These are phyloP conservation scores for Pistacia vera DNA, from an alignment of 345 rosid species.

Conservation along the genomic window DNA sequence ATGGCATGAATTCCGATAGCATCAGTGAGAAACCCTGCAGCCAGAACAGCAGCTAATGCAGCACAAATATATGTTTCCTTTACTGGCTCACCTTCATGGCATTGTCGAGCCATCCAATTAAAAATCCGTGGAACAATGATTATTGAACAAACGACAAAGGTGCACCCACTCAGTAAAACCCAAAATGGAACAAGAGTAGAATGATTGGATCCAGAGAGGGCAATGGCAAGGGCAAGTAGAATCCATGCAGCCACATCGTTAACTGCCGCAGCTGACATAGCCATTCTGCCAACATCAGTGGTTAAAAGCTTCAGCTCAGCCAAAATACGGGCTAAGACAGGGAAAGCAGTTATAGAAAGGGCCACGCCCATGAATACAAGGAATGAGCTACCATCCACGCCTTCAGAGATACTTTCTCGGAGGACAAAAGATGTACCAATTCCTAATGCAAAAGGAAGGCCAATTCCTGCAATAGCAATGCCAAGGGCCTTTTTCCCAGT, in stretches of 20 bases:
- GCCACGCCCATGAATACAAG: constrained; percentile 90
- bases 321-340: constrained; percentile 77
- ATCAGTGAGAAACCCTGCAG: constrained; percentile 69
- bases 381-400: constrained; percentile 46
- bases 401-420: constrained; percentile 49
- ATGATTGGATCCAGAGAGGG: constrained; percentile 54
- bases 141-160: constrained; percentile 38
- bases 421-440: constrained; percentile 61
- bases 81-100: constrained; percentile 77
- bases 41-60: constrained; percentile 57
- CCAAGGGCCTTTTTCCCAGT: constrained; percentile 66
- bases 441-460: constrained; percentile 66
- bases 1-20: constrained; percentile 74
- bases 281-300: constrained; percentile 70
- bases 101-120: constrained; percentile 56
- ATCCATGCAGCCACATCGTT: constrained; percentile 87
- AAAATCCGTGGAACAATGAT: constrained; percentile 52
- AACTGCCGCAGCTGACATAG: constrained; percentile 88
- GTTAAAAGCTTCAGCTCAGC: constrained; percentile 85
- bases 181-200: constrained; percentile 64
- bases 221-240: constrained; percentile 81
- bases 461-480: constrained; percentile 68
- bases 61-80: constrained; percentile 64
- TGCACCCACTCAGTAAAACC: constrained; percentile 65
- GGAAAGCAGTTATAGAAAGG: constrained; percentile 81